These are phyloP conservation scores for Postia placenta DNA, from an alignment of 768 basidiomycete genomes.

Conservation along the genomic window DNA sequence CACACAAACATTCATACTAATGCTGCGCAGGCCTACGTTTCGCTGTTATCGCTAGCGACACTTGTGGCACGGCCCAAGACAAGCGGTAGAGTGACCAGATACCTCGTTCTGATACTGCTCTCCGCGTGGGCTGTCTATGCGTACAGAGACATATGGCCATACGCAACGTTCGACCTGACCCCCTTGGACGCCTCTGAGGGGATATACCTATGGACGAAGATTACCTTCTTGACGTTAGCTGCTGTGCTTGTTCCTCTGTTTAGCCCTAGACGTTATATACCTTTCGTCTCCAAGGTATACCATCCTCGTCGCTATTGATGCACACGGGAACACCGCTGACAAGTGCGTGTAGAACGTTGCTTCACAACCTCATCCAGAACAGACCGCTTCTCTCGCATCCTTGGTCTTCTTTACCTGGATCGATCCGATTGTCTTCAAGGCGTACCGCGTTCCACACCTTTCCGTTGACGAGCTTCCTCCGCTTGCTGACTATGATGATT, in stretches of 20 bases:
- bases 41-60: conserved; percentile 14
- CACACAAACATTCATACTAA: not conserved
- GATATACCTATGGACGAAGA: conserved; percentile 45
- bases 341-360: conserved; percentile 11
- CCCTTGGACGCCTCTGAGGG: conserved; percentile 46
- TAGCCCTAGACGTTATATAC: conserved; percentile 48
- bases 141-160: conserved; percentile 53
- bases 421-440: conserved; percentile 42
- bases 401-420: conserved; percentile 44
- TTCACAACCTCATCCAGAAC: conserved; percentile 16
- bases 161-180: conserved; percentile 42
- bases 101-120: conserved; percentile 44
- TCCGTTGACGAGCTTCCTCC: conserved; percentile 37
- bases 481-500: conserved; percentile 41
- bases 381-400: conserved; percentile 24
- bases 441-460: conserved; percentile 37
- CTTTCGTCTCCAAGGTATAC: conserved; percentile 43
- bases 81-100: conserved; percentile 19
- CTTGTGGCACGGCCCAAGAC: conserved; percentile 7
- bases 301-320: conserved; percentile 15
- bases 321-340: not conserved
- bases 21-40: conserved; percentile 9
- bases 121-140: conserved; percentile 40
- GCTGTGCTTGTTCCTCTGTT: conserved; percentile 46
- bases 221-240: conserved; percentile 37